A percentile compares a stretch with the other conserved stretches of the same genome.
Conservation (phyloP, 2,329 filamentous ascomycete species). For the Talaromyces sp. region DNA sequence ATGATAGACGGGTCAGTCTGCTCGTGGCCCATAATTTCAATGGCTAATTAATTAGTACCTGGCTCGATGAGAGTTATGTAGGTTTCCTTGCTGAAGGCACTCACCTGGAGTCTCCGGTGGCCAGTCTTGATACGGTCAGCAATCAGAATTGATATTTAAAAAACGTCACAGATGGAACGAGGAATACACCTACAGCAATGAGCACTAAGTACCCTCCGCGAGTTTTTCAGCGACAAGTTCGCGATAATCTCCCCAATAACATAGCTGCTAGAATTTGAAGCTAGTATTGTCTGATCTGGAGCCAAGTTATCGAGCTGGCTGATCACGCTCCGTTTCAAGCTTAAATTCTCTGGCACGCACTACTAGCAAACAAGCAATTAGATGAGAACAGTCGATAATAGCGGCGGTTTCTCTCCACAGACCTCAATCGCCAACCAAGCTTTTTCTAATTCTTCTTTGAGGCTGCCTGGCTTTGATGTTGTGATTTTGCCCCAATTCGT, state of each 20-base stretch:
- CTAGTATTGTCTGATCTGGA: slow-evolving; percentile 34
- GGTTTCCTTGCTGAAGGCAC: not conserved
- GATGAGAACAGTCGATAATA: not conserved
- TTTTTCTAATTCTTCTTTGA: slow-evolving; percentile 19
- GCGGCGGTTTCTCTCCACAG: not conserved
- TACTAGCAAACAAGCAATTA: slow-evolving; percentile 13
- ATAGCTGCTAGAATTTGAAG: slow-evolving; percentile 46
- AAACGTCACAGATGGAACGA: not conserved
- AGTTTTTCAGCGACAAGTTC: slow-evolving; percentile 28
- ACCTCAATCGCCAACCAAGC: slow-evolving; percentile 36
- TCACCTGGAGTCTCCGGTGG: slow-evolving; percentile 34
- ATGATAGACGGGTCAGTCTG: slow-evolving; percentile 27
- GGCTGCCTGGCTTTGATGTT: slow-evolving; percentile 14
- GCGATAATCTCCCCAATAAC: slow-evolving; percentile 41
- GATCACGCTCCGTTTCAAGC: slow-evolving; percentile 38
- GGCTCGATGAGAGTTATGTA: not conserved
- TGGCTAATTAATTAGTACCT: slow-evolving; percentile 15
- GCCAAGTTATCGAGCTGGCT: slow-evolving; percentile 35
- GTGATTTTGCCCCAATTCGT: slow-evolving; percentile 21
- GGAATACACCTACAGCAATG: slow-evolving; percentile 36
- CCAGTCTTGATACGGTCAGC: slow-evolving; percentile 25
- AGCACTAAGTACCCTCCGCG: slow-evolving; percentile 36
- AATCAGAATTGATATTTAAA: not conserved
- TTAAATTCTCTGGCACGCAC: slow-evolving; percentile 43
- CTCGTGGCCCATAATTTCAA: slow-evolving; percentile 37